A percentile compares a stretch with the other conserved stretches of the same genome.
Evolutionary conservation across 345 rosid genomes (phyloP).

Genomic region (Citrus maxima): DNA sequence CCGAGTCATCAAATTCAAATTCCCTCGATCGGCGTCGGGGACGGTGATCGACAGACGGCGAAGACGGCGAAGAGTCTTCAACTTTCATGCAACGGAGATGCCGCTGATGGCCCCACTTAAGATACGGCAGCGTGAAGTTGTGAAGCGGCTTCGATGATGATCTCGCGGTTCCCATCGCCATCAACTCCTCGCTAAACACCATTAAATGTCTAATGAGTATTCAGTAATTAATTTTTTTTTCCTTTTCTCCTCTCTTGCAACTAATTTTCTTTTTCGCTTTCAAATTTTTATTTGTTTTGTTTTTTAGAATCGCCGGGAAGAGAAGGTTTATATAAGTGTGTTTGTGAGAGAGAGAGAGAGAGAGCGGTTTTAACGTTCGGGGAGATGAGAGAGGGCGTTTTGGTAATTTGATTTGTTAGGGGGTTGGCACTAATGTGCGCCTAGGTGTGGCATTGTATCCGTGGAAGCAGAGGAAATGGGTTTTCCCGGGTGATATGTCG

Average conservation of each 20-base stretch:
- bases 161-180: slow-evolving; percentile 49
- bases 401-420: not conserved
- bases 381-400: slow-evolving; percentile 11
- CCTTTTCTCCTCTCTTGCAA: not conserved
- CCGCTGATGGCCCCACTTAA: slow-evolving; percentile 52
- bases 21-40: slow-evolving; percentile 28
- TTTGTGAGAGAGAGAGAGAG: not conserved
- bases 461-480: not conserved
- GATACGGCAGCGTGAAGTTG: slow-evolving; percentile 47
- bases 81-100: slow-evolving; percentile 42
- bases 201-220: slow-evolving; percentile 19
- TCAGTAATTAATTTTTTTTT: not conserved
- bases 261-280: not conserved
- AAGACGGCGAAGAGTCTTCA: slow-evolving; percentile 15
- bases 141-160: slow-evolving; percentile 39
- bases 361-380: slow-evolving; percentile 33
- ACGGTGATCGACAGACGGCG: slow-evolving; percentile 25
- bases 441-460: not conserved
- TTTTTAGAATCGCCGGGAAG: slow-evolving; percentile 40
- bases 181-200: slow-evolving; percentile 26
- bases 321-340: slow-evolving; percentile 29
- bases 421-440: slow-evolving; percentile 30
- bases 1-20: slow-evolving; percentile 4
- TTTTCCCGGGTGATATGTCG: slow-evolving; percentile 26
- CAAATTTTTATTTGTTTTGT: not conserved